Base-by-base conservation (phyloP, 768 basidiomycete genomes). In the Podaxis sp. region DNA sequence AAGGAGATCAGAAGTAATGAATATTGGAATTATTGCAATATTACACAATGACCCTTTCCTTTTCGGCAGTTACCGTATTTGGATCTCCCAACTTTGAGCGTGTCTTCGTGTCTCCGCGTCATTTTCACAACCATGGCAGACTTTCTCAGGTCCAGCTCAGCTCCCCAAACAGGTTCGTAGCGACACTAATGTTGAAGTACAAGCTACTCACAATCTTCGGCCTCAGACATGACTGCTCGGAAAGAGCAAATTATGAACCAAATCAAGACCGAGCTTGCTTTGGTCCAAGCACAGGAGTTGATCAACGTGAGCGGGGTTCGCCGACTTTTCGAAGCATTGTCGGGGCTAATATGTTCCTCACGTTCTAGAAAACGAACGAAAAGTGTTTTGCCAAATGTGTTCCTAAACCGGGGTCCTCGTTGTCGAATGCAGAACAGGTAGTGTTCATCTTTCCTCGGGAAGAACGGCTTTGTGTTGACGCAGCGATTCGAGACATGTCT, bases 371-470 rank as follows among this genome's bases (percentile, higher is more conserved):
- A 86, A 82, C 87, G 13, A 89, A 84, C 65, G 90, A 93, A 61
- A 86, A 87, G 67, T 95, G 92, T 74, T 94, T 80, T 73, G 70
- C 78, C 56, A 91, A 90, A 69, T 95, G 93, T 66, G 78, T 95
- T 40, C 81, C 86, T 7, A 94, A 92, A 68, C 93, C 93, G 0
- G 85, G 86, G 2, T 26, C 36, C n/a, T 59, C 65, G 12, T 30
- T 53, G 44, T 44, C 63, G 42, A 49, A 11, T 30, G 57, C 59
- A 39, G 46, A 56, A 61, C 51, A 54, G 64, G 39, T 62, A 36
- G 54, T 28, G 36, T 36, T 17, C 24, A 9, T 51, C 56, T 36
- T 17, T 15, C 40, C 49, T 63, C 52, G 24, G 11, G 7, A 30
- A 24, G 38, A 17, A 24, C 44, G 60, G 24, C n/a, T 63, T 6